Conservation (phyloP, 768 basidiomycete species). For the Tylopilus intermedius region DNA sequence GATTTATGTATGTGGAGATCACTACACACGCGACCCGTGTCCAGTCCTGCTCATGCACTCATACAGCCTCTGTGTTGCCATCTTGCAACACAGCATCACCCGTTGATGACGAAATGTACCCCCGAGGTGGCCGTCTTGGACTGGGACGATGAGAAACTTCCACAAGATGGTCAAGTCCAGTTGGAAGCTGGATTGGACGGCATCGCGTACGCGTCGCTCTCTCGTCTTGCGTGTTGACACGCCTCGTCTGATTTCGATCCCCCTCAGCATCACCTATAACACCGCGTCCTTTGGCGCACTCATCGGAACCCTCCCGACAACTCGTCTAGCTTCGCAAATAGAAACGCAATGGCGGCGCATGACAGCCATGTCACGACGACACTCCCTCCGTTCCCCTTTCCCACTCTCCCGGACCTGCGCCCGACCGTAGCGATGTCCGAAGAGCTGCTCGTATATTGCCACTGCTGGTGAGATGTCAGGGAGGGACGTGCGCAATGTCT, state of each 20-base stretch:
- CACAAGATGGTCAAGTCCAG: conserved; percentile 41
- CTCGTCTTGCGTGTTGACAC: not conserved
- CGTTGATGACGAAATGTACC: conserved; percentile 31
- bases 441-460: no score
- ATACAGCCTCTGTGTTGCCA: conserved; percentile 70
- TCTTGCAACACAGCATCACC: conserved; percentile 57
- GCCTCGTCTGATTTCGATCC: not conserved
- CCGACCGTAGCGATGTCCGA: no score
- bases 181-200: conserved; percentile 46
- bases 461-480: no score
- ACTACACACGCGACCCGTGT: not conserved
- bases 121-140: conserved; percentile 49
- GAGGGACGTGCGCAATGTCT: no score
- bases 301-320: conserved; percentile 53
- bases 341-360: conserved; percentile 3
- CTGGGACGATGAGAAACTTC: conserved; percentile 65
- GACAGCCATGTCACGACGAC: no score
- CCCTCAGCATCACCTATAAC: conserved; percentile 78
- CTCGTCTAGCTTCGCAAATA: no score
- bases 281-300: conserved; percentile 78
- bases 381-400: no score
- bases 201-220: conserved; percentile 61
- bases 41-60: not conserved
- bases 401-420: no score
- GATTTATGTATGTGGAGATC: conserved; percentile 60